Percentiles rank a stretch among this genome's conserved stretches.
Evolutionary conservation across 768 basidiomycete species (phyloP).

Genomic region (Favolaschia claudopus): DNA sequence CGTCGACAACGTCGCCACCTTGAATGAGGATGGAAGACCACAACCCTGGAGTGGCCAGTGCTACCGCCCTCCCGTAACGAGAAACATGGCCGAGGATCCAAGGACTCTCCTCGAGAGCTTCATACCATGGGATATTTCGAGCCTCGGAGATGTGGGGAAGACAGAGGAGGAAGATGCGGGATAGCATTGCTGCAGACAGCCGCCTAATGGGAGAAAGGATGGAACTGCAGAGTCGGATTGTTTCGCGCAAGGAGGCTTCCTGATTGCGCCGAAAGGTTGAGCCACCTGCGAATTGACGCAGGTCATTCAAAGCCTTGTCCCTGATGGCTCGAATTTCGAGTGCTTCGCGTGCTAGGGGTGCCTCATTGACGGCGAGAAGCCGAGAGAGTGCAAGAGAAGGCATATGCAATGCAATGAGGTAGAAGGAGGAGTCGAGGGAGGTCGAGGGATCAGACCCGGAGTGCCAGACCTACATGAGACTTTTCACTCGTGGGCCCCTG

Average conservation of each 20-base stretch:
- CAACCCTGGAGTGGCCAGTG: neutral
- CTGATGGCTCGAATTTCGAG: neutral
- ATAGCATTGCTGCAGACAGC: conserved; percentile 4
- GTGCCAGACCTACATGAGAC: no score
- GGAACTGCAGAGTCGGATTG: neutral
- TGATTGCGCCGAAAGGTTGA: neutral
- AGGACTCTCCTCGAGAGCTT: neutral
- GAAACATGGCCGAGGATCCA: conserved; percentile 3
- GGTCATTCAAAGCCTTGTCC: neutral
- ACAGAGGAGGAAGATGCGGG: conserved; percentile 1
- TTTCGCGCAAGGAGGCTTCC: neutral
- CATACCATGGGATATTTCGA: neutral
- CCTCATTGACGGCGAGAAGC: neutral
- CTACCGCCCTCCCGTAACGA: conserved; percentile 4
- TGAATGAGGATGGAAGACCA: conserved; percentile 5
- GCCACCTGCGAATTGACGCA: neutral
- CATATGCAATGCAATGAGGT: no score
- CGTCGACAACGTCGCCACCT: neutral
- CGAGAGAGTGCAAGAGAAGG: no score
- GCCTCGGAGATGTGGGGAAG: neutral
- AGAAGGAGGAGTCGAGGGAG: no score
- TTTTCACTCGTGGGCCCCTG: no score
- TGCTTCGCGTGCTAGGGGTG: neutral
- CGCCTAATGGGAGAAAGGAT: conserved; percentile 1
- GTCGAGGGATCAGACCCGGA: no score